phyloP scores from a whole-genome alignment of 257 asterid species.

The Rehmannia glutinosa region DNA sequence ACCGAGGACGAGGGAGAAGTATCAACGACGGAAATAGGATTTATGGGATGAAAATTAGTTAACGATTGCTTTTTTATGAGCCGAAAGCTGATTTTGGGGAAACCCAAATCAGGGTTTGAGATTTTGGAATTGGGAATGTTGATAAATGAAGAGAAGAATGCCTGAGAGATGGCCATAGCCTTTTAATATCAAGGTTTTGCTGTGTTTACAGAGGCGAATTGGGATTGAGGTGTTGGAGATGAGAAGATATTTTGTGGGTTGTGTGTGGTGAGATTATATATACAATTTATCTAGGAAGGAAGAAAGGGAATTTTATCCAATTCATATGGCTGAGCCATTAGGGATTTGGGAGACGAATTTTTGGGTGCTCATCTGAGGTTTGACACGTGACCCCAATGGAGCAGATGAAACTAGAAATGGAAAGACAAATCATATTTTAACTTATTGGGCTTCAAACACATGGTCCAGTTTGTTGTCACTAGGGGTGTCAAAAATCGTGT shows the following conservation, averaged over 20 bases:
- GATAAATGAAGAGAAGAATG: constrained; percentile 42
- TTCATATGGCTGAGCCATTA: constrained; percentile 31
- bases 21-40: constrained; percentile 33
- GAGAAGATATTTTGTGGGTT: not conserved
- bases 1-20: constrained; percentile 24
- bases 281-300: constrained; percentile 5
- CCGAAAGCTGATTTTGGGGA: constrained; percentile 10
- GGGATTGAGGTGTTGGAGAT: not conserved
- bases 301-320: constrained; percentile 21
- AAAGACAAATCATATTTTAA: not conserved
- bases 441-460: not conserved
- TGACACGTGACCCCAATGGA: constrained; percentile 18
- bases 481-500: no score
- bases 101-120: constrained; percentile 36
- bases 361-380: constrained; percentile 8
- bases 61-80: constrained; percentile 19
- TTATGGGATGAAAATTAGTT: constrained; percentile 6
- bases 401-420: not conserved
- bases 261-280: constrained; percentile 19
- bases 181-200: not conserved
- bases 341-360: no score
- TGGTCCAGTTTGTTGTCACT: no score
- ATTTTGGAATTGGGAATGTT: constrained; percentile 44
- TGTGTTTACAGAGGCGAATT: not conserved
- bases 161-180: constrained; percentile 31